A percentile compares a stretch with the other conserved stretches of the same genome.
These are phyloP conservation scores for Parascedosporium putredinis DNA, from an alignment of 2,329 filamentous ascomycete genomes.

Conservation along the genomic window DNA sequence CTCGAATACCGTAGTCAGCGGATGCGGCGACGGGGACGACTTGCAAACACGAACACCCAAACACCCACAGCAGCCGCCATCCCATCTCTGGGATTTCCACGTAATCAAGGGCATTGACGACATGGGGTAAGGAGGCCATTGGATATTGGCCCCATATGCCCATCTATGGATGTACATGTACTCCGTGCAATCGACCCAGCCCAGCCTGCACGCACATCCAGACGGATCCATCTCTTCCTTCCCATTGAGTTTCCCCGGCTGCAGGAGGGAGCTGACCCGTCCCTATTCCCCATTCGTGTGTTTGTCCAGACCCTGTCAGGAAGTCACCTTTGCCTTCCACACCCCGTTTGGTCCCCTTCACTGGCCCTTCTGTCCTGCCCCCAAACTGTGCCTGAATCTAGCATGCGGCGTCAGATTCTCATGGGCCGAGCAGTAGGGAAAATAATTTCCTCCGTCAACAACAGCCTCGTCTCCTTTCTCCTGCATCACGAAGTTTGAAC, in stretches of 20 bases:
- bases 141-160: too few relatives aligned
- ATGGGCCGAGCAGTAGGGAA: neutral
- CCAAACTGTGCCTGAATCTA: neutral
- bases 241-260: neutral
- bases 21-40: too few relatives aligned
- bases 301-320: neutral
- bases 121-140: too few relatives aligned
- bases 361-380: neutral
- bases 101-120: too few relatives aligned
- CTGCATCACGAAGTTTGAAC: neutral
- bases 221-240: neutral
- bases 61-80: too few relatives aligned
- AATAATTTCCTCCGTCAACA: constrained; percentile 4
- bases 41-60: too few relatives aligned
- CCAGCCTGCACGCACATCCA: neutral
- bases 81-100: too few relatives aligned
- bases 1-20: too few relatives aligned
- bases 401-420: neutral
- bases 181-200: too few relatives aligned
- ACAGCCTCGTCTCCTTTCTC: constrained; percentile 1
- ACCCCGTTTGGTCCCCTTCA: neutral
- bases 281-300: neutral
- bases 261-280: constrained; percentile 1
- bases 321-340: too few relatives aligned
- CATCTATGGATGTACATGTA: too few relatives aligned